Evolutionary conservation across 2,329 filamentous ascomycete species (phyloP).

Genomic region (Aureobasidium sp.): DNA sequence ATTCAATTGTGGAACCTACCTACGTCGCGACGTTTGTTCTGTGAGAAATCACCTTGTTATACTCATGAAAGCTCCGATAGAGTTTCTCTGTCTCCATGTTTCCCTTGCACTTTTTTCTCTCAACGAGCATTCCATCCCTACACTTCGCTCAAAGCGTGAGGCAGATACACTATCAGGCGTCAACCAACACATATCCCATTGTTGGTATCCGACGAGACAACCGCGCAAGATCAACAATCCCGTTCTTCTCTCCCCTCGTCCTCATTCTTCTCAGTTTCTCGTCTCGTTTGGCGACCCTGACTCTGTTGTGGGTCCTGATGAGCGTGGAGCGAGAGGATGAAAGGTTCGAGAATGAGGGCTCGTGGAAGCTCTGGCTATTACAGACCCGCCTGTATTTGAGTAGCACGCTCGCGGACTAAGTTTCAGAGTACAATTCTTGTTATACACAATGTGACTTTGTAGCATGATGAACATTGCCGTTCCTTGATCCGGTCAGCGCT

Average conservation of each 20-base stretch:
- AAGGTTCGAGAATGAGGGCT: not conserved
- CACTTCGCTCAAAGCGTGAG: slow-evolving; percentile 19
- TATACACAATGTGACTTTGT: no score
- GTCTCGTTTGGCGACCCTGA: not conserved
- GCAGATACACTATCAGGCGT: slow-evolving; percentile 30
- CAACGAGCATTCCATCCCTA: slow-evolving; percentile 10
- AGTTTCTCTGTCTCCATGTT: slow-evolving; percentile 10
- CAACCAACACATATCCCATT: slow-evolving; percentile 21
- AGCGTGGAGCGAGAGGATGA: not conserved
- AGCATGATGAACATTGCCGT: no score
- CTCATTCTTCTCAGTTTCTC: not conserved
- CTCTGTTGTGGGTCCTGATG: not conserved
- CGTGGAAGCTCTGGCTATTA: slow-evolving; percentile 22
- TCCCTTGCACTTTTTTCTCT: not conserved
- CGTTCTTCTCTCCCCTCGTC: slow-evolving; percentile 16
- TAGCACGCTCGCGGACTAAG: slow-evolving; percentile 28
- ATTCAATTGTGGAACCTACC: slow-evolving; percentile 6
- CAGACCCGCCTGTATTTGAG: slow-evolving; percentile 27
- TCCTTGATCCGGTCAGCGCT: no score
- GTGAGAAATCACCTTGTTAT: not conserved
- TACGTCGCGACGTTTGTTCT: slow-evolving; percentile 12
- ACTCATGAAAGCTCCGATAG: not conserved
- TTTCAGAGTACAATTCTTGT: slow-evolving; percentile 23
- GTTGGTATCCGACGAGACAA: slow-evolving; percentile 19
- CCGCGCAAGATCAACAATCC: slow-evolving; percentile 12